Conservation (phyloP, 106 monocot species). For the Dioscorea dumetorum region DNA sequence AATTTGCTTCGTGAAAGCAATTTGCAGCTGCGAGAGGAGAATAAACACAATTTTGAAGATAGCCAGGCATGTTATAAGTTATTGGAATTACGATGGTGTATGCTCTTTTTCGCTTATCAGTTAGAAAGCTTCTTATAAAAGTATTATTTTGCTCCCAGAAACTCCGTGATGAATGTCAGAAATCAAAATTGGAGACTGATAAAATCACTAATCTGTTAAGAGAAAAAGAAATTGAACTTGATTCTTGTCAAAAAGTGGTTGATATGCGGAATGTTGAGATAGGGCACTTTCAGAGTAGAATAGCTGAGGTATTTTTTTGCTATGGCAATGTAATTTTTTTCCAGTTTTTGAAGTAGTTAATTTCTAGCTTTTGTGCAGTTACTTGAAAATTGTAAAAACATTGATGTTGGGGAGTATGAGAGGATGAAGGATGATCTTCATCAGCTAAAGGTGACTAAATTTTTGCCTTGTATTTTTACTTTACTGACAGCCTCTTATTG, state of each 20-base stretch:
- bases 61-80: conserved; percentile 49
- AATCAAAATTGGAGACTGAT: conserved; percentile 63
- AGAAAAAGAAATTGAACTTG: conserved; percentile 47
- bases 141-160: conserved; percentile 36
- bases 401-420: conserved; percentile 47
- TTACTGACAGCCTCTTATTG: no score
- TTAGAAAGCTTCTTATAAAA: background rate
- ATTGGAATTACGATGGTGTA: no score
- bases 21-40: conserved; percentile 90
- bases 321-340: background rate
- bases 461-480: background rate
- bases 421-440: conserved; percentile 61
- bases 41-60: conserved; percentile 93
- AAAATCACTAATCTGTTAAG: conserved; percentile 29
- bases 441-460: conserved; percentile 31
- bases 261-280: conserved; percentile 46
- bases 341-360: background rate
- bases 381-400: conserved; percentile 44
- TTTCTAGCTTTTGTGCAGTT: conserved; percentile 43
- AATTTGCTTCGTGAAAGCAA: conserved; percentile 97
- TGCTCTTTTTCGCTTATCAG: background rate
- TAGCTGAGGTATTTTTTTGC: conserved; percentile 52
- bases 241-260: conserved; percentile 42
- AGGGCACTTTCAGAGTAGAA: conserved; percentile 37
- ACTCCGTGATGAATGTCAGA: conserved; percentile 60